Evolutionary conservation across 2,329 filamentous ascomycete genomes (phyloP).

Genomic region (Penicillium sp.): DNA sequence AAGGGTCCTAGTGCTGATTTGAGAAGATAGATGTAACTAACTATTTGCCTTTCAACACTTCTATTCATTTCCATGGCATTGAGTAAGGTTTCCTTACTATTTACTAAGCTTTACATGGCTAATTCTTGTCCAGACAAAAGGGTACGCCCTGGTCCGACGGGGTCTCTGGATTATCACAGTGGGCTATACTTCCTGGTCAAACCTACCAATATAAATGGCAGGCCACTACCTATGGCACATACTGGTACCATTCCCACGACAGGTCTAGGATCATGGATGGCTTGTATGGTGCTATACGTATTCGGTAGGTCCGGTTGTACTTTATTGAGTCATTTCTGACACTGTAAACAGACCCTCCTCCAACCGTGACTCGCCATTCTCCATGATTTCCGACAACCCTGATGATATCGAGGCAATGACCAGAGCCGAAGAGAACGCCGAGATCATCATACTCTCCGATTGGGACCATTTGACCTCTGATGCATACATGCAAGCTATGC

Average conservation of each 20-base stretch:
- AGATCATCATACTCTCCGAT: not conserved
- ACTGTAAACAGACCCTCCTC: not conserved
- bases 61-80: conserved; percentile 17
- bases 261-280: not conserved
- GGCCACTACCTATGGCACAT: not conserved
- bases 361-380: not conserved
- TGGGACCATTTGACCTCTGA: not conserved
- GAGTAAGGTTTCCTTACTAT: conserved; percentile 1
- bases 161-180: not conserved
- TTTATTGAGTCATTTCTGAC: not conserved
- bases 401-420: not conserved
- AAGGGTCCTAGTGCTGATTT: not conserved
- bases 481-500: not conserved
- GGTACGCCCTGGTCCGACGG: not conserved
- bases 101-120: not conserved
- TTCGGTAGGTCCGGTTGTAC: not conserved
- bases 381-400: not conserved
- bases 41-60: conserved; percentile 14
- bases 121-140: not conserved
- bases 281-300: not conserved
- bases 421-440: not conserved
- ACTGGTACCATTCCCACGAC: not conserved
- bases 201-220: not conserved
- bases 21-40: conserved; percentile 7
- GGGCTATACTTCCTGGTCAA: not conserved